Conservation (phyloP, 1,284 basidiomycete species). For the Ustilago xerochloae region DNA sequence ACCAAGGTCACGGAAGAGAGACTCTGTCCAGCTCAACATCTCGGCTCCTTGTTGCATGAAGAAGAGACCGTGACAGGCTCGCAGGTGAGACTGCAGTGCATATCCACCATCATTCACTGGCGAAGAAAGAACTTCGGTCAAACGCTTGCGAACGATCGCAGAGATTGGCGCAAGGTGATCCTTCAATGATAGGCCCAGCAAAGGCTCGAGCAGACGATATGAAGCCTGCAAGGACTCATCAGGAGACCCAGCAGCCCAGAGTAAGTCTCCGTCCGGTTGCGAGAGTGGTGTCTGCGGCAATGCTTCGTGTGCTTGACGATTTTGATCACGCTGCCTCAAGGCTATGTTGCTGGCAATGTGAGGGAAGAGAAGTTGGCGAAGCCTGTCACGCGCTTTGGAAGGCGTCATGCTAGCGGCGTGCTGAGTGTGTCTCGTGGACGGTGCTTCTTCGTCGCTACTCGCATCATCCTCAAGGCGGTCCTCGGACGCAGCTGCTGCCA, state of each 20-base stretch:
- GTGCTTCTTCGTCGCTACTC: background rate
- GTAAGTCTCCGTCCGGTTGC: conserved; percentile 18
- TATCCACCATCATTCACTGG: conserved; percentile 33
- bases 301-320: background rate
- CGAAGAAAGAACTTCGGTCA: conserved; percentile 32
- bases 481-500: background rate
- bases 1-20: conserved; percentile 36
- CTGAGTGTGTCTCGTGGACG: background rate
- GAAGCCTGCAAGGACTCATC: background rate
- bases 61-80: conserved; percentile 37
- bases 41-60: conserved; percentile 48
- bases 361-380: conserved; percentile 25
- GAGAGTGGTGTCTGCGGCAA: conserved; percentile 23
- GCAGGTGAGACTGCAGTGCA: conserved; percentile 30
- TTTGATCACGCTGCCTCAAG: background rate
- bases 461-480: background rate
- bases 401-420: background rate
- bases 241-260: background rate
- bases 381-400: background rate
- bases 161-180: conserved; percentile 41
- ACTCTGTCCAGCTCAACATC: conserved; percentile 35
- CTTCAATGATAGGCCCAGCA: conserved; percentile 25
- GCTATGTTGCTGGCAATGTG: background rate
- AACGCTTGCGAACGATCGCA: conserved; percentile 38
- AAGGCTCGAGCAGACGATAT: conserved; percentile 30